Base-by-base conservation (phyloP, 495 filamentous ascomycete genomes). In the Trypethelium eluteriae region DNA sequence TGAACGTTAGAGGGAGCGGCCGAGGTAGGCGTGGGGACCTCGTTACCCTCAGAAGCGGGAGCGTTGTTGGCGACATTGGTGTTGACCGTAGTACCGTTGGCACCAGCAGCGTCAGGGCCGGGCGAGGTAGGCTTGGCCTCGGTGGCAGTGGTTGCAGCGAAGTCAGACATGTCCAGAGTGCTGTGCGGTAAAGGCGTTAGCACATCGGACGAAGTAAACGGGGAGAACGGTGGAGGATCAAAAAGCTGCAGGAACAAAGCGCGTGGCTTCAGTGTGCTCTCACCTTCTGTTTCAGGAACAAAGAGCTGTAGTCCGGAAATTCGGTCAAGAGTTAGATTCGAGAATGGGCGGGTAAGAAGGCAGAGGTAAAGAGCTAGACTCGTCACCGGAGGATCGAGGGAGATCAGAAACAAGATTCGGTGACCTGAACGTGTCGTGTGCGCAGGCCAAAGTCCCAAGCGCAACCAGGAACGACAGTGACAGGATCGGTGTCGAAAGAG, bases 1-100 rank as follows among this genome's bases (percentile, higher is more conserved):
- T 94, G 90, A 53, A 85, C 85, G 72, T 85, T 83, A 36, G 53
- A 86, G 64, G 85, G 84, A 68, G 86, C 85, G 50, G 81, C 81
- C 66, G 91, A 89, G 78, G 85, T 86, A 68, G 90, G 88, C 68
- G 89, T 90, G 62, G 85, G 82, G 59, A 82, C 81, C 73, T 86
- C 82, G 66, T 81, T 81, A 75, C 83, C 83, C 68, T 85, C 86
- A 50, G 83, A 79, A 66, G 76, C 75, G 70, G 84, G 80, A 70
- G 76, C 69, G 64, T 80, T 69, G 65, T 80, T 69, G 66, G 66
- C 70, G 66, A 90, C 81, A 72, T 83, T 85, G 75, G 88, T 91
- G 76, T 91, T 86, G 77, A 90, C 81, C 66, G 76, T 72, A 72
- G 83, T 79, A 68, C 86, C 83, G 76, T 86, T 87, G 71, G 85